Conservation (phyloP, 164 flowering plant genomes). For the Berberis thunbergii region DNA sequence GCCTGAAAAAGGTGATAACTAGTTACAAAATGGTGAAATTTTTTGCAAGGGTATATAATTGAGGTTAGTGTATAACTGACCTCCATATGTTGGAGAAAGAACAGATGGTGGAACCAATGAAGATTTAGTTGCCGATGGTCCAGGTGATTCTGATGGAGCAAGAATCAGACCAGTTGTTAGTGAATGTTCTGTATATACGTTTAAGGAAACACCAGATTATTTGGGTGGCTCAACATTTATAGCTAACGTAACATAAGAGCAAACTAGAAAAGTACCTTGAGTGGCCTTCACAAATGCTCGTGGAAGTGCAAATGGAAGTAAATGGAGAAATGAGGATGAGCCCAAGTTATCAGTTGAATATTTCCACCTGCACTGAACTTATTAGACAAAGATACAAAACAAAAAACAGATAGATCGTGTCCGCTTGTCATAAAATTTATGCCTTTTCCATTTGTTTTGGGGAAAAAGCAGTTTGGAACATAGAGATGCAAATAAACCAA, state of each 20-base stretch:
- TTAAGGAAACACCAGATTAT: constrained; percentile 4
- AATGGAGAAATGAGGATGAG: constrained; percentile 6
- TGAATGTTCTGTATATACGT: constrained; percentile 30
- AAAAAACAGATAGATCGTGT: too few species aligned
- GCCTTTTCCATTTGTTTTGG: too few species aligned
- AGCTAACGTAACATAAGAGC: neutral
- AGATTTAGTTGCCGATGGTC: constrained; percentile 10
- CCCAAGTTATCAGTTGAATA: constrained; percentile 3
- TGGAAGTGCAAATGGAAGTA: constrained; percentile 1
- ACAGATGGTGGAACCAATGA: constrained; percentile 25
- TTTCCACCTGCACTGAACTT: neutral
- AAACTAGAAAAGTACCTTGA: constrained; percentile 11
- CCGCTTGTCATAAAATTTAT: too few species aligned
- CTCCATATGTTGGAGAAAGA: constrained; percentile 43
- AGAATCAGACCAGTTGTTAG: constrained; percentile 17
- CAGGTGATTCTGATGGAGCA: constrained; percentile 18
- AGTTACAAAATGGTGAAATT: neutral
- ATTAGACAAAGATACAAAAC: too few species aligned
- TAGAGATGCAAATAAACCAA: too few species aligned
- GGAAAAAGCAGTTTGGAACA: too few species aligned
- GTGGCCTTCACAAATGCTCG: constrained; percentile 1
- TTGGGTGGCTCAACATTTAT: neutral
- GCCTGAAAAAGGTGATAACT: constrained; percentile 22
- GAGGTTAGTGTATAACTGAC: constrained; percentile 20
- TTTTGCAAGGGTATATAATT: constrained; percentile 1